Percentiles rank a stretch among this genome's conserved stretches.
These are phyloP conservation scores for Penicillium goetzii DNA, from an alignment of 495 filamentous ascomycete genomes.

Conservation along the genomic window DNA sequence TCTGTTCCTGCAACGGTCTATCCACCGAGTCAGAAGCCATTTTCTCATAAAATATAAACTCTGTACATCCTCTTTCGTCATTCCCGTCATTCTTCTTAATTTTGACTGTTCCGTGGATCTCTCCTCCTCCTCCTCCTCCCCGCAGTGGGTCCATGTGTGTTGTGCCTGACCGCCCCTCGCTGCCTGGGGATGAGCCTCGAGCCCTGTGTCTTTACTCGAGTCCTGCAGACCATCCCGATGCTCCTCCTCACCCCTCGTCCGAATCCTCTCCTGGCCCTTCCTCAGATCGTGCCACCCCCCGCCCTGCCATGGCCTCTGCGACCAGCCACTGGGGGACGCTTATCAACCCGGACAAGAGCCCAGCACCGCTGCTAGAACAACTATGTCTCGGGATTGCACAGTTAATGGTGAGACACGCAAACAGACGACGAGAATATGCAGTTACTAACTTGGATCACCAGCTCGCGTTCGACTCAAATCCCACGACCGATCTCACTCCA, in stretches of 20 bases:
- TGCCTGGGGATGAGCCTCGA: conserved; percentile 26
- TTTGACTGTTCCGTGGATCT: conserved; percentile 4
- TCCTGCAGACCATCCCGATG: conserved; percentile 14
- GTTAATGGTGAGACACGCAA: conserved; percentile 65
- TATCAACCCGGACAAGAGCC: conserved; percentile 77
- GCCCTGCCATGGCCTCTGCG: conserved; percentile 39
- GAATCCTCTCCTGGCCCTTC: conserved; percentile 20
- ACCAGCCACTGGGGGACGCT: conserved; percentile 76
- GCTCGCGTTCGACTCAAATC: conserved; percentile 66
- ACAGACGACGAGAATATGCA: neutral
- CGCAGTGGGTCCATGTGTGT: conserved; percentile 43
- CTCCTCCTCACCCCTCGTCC: conserved; percentile 15
- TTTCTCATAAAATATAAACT: neutral
- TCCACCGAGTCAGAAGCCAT: neutral
- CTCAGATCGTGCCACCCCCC: conserved; percentile 23
- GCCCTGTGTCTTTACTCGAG: conserved; percentile 13
- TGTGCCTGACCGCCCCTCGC: conserved; percentile 46
- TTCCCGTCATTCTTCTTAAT: no score
- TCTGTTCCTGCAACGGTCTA: neutral
- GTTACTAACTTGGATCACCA: conserved; percentile 16
- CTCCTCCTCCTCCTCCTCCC: conserved; percentile 27
- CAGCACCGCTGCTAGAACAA: conserved; percentile 73
- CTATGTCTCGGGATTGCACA: conserved; percentile 78
- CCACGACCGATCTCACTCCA: conserved; percentile 70
- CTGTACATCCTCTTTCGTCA: neutral